Percentiles rank a stretch among this genome's conserved stretches.
Conservation (phyloP, 2,329 filamentous ascomycete genomes). For the Exophiala sideris region DNA sequence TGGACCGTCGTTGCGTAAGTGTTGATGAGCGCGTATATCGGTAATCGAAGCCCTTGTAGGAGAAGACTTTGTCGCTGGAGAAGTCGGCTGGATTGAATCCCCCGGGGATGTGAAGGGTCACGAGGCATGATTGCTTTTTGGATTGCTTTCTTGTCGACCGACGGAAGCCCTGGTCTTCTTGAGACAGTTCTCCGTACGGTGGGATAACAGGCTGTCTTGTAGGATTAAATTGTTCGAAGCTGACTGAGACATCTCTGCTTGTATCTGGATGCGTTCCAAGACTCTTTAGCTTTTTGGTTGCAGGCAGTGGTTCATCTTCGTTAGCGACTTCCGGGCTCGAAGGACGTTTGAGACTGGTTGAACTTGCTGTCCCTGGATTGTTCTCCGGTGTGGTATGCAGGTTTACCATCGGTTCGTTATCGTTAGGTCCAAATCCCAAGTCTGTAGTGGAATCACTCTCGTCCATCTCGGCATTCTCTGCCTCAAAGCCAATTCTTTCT, state of each 20-base stretch:
- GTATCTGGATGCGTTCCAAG: neutral
- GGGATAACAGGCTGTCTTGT: too few species aligned
- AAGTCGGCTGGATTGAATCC: slow-evolving; percentile 12
- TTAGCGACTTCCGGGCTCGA: neutral
- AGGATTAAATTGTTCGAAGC: neutral
- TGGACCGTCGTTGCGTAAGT: slow-evolving; percentile 17
- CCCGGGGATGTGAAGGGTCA: slow-evolving; percentile 8
- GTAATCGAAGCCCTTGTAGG: slow-evolving; percentile 23
- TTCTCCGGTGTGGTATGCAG: too few species aligned
- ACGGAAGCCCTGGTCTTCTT: neutral
- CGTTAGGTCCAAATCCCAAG: too few species aligned
- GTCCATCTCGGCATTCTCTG: too few species aligned
- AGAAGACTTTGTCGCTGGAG: slow-evolving; percentile 14
- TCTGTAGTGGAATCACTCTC: too few species aligned
- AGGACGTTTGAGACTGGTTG: neutral
- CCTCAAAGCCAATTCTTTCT: neutral
- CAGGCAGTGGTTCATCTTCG: neutral
- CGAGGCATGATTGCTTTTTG: neutral
- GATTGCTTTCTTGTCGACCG: too few species aligned
- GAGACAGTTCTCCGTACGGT: too few species aligned
- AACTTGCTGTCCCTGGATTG: too few species aligned
- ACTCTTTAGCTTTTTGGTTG: neutral
- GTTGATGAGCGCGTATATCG: slow-evolving; percentile 21
- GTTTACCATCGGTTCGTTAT: too few species aligned
- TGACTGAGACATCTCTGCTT: neutral